Base-by-base conservation (phyloP, 2,329 filamentous ascomycete species). In the Alternaria sp. region DNA sequence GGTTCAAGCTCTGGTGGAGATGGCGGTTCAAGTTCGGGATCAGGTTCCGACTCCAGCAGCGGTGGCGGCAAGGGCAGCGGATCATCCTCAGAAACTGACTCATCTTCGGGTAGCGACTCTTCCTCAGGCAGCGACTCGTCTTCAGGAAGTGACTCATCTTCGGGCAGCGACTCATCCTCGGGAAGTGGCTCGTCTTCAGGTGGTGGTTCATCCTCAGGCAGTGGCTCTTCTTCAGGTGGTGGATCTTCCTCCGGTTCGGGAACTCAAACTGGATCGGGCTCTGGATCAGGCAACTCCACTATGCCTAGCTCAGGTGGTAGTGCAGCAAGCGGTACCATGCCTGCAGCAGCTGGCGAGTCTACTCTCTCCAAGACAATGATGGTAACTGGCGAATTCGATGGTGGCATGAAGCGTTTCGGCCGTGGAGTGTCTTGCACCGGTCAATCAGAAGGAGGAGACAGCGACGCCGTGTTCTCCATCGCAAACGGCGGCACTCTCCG, bases 391-490 rank as follows among this genome's bases (percentile, higher is more conserved):
- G 65, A 63, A 47, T 78, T 77, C 46, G 76, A 78, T 61, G 76
- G 76, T 64, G 75, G 75, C 21, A 68, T 77, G 54, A 75, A 76
- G 70, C 73, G 70, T 55, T 79, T 75, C 63, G 76, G 73, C 62
- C 76, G 76, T 65, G 76, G 76, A 54, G 68, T 66, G 15, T 65
- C 54, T 26, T 85, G 84, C 76, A 78, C 72, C 15, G 80, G 75
- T 21, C 81, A 85, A 57, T 69, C 70, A 13, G 83, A 85, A 68
- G 83, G 83, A 59, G 81, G 78, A 54, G 76, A 81, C 60, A 64
- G 75, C 0, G 84, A 85, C 49, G 83, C 85, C 43, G 85, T 87
- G 70, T 87, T 87, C 81, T 79, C 84, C 62, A 77, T 87, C 50
- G 79, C 83, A 70, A 77, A 81, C 51, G 85, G 85, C 23, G 86